Percentiles rank a stretch among this genome's conserved stretches.
Conservation (phyloP, 495 filamentous ascomycete species). For the Talaromyces adpressus region DNA sequence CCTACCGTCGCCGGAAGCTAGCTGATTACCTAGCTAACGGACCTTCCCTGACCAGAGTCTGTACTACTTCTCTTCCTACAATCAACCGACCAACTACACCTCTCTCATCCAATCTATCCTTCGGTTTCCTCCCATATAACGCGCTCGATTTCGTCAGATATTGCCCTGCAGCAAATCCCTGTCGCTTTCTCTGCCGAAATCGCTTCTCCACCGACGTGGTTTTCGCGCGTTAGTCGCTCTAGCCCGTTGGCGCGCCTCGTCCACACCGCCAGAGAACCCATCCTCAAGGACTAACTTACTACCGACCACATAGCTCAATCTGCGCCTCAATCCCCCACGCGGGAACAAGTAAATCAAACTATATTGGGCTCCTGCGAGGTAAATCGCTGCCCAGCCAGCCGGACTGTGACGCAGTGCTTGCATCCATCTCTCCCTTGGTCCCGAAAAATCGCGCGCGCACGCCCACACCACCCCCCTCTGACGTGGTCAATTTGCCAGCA, state of each 20-base stretch:
- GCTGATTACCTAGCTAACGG: background rate
- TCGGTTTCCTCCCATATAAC: background rate
- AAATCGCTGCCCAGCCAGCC: constrained; percentile 38
- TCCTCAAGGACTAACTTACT: constrained; percentile 16
- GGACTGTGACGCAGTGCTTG: constrained; percentile 22
- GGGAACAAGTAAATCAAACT: constrained; percentile 10
- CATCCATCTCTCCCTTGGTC: constrained; percentile 18
- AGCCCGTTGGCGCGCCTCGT: constrained; percentile 10
- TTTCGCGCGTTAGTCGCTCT: constrained; percentile 6
- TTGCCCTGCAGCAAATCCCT: background rate
- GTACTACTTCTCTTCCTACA: background rate
- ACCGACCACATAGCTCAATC: constrained; percentile 15
- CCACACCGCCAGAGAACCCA: constrained; percentile 29
- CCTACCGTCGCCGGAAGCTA: background rate
- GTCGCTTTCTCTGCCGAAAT: background rate
- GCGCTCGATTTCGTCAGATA: background rate
- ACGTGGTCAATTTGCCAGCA: constrained; percentile 43
- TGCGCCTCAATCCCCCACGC: constrained; percentile 13
- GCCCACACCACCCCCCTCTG: constrained; percentile 22
- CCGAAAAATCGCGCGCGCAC: constrained; percentile 21
- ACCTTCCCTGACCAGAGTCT: background rate
- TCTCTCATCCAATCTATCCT: background rate
- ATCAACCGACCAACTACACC: background rate
- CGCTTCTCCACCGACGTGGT: constrained; percentile 10
- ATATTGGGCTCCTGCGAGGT: constrained; percentile 37